These are phyloP conservation scores for Candida maltosa DNA, from an alignment of 805 yeast species.

Conservation along the genomic window DNA sequence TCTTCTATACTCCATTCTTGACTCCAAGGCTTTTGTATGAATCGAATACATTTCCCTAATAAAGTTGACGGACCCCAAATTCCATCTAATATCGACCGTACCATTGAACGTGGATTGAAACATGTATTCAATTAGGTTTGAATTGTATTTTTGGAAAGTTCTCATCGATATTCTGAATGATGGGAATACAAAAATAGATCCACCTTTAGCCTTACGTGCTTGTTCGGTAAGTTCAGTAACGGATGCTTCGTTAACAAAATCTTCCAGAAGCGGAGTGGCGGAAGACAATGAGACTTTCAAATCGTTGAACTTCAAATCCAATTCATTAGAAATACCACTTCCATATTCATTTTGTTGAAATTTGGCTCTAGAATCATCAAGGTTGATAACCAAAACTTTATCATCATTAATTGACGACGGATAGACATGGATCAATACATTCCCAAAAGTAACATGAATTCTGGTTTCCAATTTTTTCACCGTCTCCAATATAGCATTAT, in stretches of 20 bases:
- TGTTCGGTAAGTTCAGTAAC: constrained; percentile 55
- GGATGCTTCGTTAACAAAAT: constrained; percentile 38
- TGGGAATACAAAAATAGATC: constrained; percentile 78
- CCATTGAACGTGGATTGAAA: constrained; percentile 81
- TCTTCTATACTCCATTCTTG: constrained; percentile 44
- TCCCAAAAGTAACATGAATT: constrained; percentile 58
- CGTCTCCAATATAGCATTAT: constrained; percentile 19
- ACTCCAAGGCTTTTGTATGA: constrained; percentile 69
- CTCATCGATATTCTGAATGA: constrained; percentile 72
- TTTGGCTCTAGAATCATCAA: constrained; percentile 53
- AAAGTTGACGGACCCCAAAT: constrained; percentile 84
- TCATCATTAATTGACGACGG: constrained; percentile 81
- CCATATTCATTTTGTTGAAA: constrained; percentile 48
- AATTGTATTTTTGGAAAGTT: constrained; percentile 56
- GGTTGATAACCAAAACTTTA: constrained; percentile 63
- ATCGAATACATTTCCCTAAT: constrained; percentile 90
- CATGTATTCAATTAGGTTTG: constrained; percentile 58
- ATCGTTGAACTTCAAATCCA: constrained; percentile 61
- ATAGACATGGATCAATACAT: constrained; percentile 60
- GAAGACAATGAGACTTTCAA: constrained; percentile 67
- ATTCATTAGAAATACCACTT: constrained; percentile 48
- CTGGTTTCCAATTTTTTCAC: constrained; percentile 59
- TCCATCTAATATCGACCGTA: constrained; percentile 89
- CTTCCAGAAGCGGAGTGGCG: constrained; percentile 50
- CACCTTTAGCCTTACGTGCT: constrained; percentile 67